Base-by-base conservation (phyloP, 2,329 filamentous ascomycete genomes). In the Phyllosticta citrichinensis region DNA sequence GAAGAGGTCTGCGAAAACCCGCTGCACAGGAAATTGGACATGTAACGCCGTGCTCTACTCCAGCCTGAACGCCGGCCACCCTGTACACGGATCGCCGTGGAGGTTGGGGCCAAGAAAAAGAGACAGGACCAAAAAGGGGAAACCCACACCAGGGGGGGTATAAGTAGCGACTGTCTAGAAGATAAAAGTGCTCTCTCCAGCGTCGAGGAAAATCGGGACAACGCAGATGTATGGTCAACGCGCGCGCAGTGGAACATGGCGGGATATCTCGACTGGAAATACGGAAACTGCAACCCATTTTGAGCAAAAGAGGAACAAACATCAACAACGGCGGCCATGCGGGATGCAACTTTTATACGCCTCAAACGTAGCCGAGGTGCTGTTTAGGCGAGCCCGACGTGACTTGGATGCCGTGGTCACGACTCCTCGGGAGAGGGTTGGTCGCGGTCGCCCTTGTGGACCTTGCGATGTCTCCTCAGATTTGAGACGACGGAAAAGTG, bases 401-500 rank as follows among this genome's bases (percentile, higher is more conserved):
- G 33, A 60, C 14, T 56, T 61, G 11, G 20, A 55, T 5, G 40
- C 24, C 66, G 57, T 56, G 59, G 27, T 70, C 68, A 76, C 55
- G 69, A 71, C 57, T 80, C 79, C 40, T 79, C 78, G 4, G 78
- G 77, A 2, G 79, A 80, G 27, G 77, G 71, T 62, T 78, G 76
- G 64, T 74, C 70, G 55, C 74, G 73, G 58, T 90, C 87, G 68
- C 87, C 86, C 76, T 91, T 94, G 81, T 99, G 94, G 55, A 97
- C 93, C 78, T 97, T 97, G 72, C 91, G 88, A 77, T 99, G 94
- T 69, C 94, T 84, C 65, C 94, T 87, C 61, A 97, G 80, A 74
- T 99, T 99, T 53, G 92, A 97, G 22, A 97, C 94, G 25, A 97
- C 94, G 0, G 93, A 97, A 75, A 99, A 97, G 70, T 96, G 90